Conservation (phyloP, 2,329 filamentous ascomycete genomes). For the Emergomyces orientalis region DNA sequence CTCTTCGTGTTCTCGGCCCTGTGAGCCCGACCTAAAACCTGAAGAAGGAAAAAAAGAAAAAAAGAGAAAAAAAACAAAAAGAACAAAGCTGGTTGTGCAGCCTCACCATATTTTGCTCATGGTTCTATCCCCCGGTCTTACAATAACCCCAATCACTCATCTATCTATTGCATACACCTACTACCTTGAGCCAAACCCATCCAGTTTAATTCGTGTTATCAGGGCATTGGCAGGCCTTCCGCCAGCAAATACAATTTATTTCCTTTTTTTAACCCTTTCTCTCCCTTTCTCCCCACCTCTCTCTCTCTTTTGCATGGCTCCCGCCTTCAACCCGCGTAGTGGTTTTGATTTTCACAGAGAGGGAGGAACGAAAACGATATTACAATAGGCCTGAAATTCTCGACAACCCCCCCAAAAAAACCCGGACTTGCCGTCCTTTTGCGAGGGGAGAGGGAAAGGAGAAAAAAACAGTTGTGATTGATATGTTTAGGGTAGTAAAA, state of each 20-base stretch:
- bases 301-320: neutral
- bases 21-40: neutral
- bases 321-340: neutral
- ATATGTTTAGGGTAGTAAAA: too few relatives aligned
- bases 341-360: too few relatives aligned
- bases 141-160: neutral
- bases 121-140: neutral
- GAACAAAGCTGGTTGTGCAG: neutral
- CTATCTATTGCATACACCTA: neutral
- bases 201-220: neutral
- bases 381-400: too few relatives aligned
- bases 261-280: too few relatives aligned
- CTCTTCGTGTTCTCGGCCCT: neutral
- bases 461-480: neutral
- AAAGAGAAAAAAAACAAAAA: neutral
- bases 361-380: too few relatives aligned
- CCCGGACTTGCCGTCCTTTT: too few relatives aligned
- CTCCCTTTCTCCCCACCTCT: too few relatives aligned
- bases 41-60: neutral
- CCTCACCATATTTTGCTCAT: neutral
- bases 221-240: neutral
- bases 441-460: neutral
- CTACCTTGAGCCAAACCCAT: neutral
- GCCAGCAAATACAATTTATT: conserved; percentile 1
- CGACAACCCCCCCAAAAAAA: too few relatives aligned